Evolutionary conservation across 495 filamentous ascomycete species (phyloP).

Genomic region (Hypomontagnella submonticulosa): DNA sequence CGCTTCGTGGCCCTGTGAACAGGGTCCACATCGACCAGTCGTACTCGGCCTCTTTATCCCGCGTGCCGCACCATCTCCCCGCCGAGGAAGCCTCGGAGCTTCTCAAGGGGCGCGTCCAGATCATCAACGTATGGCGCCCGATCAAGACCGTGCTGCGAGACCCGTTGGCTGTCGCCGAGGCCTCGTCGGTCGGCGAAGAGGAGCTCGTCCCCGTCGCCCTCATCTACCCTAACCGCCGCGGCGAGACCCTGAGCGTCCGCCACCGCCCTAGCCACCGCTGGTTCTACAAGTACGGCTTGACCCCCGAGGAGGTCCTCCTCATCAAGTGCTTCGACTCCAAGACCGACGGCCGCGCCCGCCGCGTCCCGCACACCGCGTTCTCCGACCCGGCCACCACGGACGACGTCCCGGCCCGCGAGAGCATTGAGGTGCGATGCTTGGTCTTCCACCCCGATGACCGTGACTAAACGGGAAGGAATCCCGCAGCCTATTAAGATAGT

Average conservation of each 20-base stretch:
- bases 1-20: conserved; percentile 67
- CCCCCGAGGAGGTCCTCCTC: conserved; percentile 69
- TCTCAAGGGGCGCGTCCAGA: conserved; percentile 72
- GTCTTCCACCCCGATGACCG: conserved; percentile 59
- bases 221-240: conserved; percentile 76
- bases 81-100: conserved; percentile 68
- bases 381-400: conserved; percentile 61
- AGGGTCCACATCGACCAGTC: conserved; percentile 80
- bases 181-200: conserved; percentile 66
- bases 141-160: conserved; percentile 72
- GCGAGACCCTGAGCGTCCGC: conserved; percentile 77
- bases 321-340: conserved; percentile 80
- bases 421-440: conserved; percentile 70
- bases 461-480: conserved; percentile 26
- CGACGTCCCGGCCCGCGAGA: conserved; percentile 63
- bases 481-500: too few species aligned
- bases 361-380: conserved; percentile 75
- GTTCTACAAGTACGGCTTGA: conserved; percentile 81
- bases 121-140: conserved; percentile 85
- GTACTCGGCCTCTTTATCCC: conserved; percentile 65
- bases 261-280: conserved; percentile 69
- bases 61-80: conserved; percentile 70
- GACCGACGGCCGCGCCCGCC: conserved; percentile 66
- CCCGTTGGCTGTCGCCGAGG: conserved; percentile 71
- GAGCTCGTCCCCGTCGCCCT: conserved; percentile 77